phyloP scores from a whole-genome alignment of 2,329 filamentous ascomycete species.

The Capronia epimyces region DNA sequence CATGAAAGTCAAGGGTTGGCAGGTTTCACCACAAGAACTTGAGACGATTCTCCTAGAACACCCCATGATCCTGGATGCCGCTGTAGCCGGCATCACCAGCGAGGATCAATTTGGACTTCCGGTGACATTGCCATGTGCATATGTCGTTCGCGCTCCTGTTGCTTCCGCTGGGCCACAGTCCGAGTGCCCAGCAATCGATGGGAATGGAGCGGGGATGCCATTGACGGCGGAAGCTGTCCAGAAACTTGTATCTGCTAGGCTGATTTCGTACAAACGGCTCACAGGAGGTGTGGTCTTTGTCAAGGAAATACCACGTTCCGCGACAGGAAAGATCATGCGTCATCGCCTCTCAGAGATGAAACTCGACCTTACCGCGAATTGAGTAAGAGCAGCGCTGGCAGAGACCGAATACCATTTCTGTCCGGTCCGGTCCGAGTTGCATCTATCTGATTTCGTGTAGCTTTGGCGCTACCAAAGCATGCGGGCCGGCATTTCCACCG shows the following conservation, averaged over 20 bases:
- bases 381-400: background rate
- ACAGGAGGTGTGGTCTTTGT: constrained; percentile 47
- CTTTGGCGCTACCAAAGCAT: no score
- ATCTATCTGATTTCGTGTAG: no score
- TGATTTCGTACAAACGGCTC: constrained; percentile 47
- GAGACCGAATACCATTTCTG: background rate
- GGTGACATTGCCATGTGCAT: constrained; percentile 41
- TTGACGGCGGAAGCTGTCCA: constrained; percentile 39
- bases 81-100: constrained; percentile 42
- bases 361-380: constrained; percentile 4
- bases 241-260: constrained; percentile 24
- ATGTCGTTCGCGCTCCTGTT: constrained; percentile 36
- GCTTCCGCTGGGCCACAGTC: background rate
- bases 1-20: constrained; percentile 45
- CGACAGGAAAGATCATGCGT: constrained; percentile 48
- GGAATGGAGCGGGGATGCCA: constrained; percentile 21
- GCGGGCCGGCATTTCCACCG: no score
- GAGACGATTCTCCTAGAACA: constrained; percentile 43
- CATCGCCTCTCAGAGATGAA: constrained; percentile 10
- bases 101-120: constrained; percentile 32
- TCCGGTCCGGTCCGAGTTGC: background rate
- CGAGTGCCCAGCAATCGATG: constrained; percentile 8
- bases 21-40: constrained; percentile 47
- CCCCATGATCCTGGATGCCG: constrained; percentile 42
- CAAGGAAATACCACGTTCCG: constrained; percentile 45